Conservation (phyloP, 2,329 filamentous ascomycete genomes). For the Paracamarosporium sp. region DNA sequence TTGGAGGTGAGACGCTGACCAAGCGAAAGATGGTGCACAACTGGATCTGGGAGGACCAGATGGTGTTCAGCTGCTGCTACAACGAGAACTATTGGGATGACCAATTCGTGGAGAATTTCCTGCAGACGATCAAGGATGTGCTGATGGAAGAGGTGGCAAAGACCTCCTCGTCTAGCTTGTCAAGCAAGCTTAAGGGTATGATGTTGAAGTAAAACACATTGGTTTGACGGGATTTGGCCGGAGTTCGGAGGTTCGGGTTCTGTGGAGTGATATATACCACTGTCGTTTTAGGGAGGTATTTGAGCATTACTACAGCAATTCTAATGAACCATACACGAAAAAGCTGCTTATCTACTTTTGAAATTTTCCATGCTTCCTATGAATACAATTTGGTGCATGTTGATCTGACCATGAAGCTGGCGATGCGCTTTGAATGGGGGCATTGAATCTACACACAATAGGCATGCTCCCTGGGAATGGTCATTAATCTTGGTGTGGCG, state of each 20-base stretch:
- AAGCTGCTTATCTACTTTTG: not conserved
- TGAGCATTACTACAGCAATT: not conserved
- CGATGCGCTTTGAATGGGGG: too few species aligned
- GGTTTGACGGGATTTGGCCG: not conserved
- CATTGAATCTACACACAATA: too few species aligned
- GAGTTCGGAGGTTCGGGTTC: not conserved
- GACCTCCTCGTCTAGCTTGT: not conserved
- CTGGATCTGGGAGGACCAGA: conserved; percentile 27
- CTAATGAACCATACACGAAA: not conserved
- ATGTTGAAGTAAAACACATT: conserved; percentile 1
- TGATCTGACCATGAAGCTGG: too few species aligned
- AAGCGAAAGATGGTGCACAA: conserved; percentile 32
- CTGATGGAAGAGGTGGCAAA: conserved; percentile 19
- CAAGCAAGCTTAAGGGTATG: conserved; percentile 1
- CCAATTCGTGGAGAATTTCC: conserved; percentile 17
- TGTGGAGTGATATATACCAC: not conserved
- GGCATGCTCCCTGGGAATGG: too few species aligned
- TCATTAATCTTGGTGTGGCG: too few species aligned
- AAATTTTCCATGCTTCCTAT: too few species aligned
- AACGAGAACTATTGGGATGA: conserved; percentile 31
- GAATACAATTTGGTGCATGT: too few species aligned
- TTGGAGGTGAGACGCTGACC: conserved; percentile 29
- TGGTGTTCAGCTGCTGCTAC: conserved; percentile 27
- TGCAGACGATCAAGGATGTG: conserved; percentile 21
- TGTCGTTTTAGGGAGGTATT: not conserved